Percentiles rank a stretch among this genome's conserved stretches.
Evolutionary conservation across 257 asterid species (phyloP).

Genomic region (Hygrophila difformis): DNA sequence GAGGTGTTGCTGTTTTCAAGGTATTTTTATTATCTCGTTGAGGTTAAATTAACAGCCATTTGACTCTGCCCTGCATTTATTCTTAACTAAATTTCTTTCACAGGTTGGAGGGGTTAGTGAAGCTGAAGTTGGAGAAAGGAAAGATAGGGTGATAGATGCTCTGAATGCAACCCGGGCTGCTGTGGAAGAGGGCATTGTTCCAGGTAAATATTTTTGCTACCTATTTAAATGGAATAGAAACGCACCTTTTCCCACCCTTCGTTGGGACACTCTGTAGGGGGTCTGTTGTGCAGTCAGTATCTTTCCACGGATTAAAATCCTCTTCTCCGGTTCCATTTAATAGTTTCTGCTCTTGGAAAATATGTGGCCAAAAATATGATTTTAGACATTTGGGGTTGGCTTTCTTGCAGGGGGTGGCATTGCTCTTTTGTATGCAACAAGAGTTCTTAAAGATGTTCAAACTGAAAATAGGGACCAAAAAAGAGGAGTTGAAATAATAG

Average conservation of each 20-base stretch:
- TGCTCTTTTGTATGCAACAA: conserved; percentile 74
- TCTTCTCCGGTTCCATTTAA: background rate
- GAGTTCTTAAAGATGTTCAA: conserved; percentile 49
- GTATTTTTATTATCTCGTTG: conserved; percentile 25
- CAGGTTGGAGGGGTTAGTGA: conserved; percentile 96
- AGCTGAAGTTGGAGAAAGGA: conserved; percentile 83
- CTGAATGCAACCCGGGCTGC: conserved; percentile 92
- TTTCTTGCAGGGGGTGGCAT: conserved; percentile 72
- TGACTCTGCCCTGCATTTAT: conserved; percentile 13
- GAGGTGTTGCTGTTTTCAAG: conserved; percentile 94
- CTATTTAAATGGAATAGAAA: conserved; percentile 5
- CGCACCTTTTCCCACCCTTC: background rate
- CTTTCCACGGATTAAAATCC: background rate
- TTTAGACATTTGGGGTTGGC: background rate
- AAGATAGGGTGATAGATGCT: conserved; percentile 96
- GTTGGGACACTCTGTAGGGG: background rate
- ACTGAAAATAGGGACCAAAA: conserved; percentile 68
- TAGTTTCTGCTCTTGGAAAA: background rate
- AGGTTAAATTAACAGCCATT: background rate
- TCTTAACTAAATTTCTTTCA: conserved; percentile 11
- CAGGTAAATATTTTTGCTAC: conserved; percentile 38
- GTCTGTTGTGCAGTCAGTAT: background rate
- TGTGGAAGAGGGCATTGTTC: conserved; percentile 88
- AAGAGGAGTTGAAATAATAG: conserved; percentile 71
- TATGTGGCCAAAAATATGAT: background rate